Percentiles rank a stretch among this genome's conserved stretches.
Conservation (phyloP, 179 eudicot genomes). For the Camellia oleifera region DNA sequence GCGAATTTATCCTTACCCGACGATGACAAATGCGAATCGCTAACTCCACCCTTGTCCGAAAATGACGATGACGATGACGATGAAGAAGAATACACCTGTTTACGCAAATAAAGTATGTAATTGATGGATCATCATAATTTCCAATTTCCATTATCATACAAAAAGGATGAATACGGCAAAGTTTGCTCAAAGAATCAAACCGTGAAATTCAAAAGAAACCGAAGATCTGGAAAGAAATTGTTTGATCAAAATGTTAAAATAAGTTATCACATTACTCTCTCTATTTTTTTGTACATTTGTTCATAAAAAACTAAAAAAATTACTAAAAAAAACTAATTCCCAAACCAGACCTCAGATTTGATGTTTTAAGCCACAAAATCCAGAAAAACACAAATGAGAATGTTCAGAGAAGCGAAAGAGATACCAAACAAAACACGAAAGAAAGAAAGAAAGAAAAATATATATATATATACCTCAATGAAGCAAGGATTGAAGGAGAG, state of each 20-base stretch:
- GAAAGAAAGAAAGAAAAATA: neutral
- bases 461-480: conserved; percentile 8
- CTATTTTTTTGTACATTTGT: too few relatives aligned
- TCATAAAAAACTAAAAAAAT: too few relatives aligned
- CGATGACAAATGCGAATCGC: neutral
- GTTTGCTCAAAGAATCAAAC: too few relatives aligned
- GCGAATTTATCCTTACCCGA: conserved; percentile 42
- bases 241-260: neutral
- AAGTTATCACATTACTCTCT: too few relatives aligned
- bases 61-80: conserved; percentile 6
- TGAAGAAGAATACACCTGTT: neutral
- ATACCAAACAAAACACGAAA: neutral
- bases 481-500: neutral
- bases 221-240: neutral
- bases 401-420: neutral
- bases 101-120: neutral
- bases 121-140: too few relatives aligned
- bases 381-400: neutral
- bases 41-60: neutral
- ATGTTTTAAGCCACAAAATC: neutral
- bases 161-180: too few relatives aligned
- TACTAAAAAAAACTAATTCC: too few relatives aligned
- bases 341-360: neutral
- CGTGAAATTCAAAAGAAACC: too few relatives aligned
- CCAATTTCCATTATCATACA: too few relatives aligned